phyloP scores from a whole-genome alignment of 2,329 filamentous ascomycete species.

The Penicillium concentricum region DNA sequence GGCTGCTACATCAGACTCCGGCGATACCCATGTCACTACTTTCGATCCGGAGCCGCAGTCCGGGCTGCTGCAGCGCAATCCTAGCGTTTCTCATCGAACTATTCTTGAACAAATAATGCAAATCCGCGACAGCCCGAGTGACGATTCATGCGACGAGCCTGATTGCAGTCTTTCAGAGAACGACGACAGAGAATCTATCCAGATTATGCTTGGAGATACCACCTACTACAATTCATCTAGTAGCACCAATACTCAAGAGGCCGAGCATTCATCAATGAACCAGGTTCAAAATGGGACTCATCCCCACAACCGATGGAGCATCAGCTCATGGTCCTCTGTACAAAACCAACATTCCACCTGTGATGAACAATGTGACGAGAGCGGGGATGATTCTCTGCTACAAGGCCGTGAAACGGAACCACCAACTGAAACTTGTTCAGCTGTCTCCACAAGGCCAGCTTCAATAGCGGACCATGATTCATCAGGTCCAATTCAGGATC shows the following conservation, averaged over 20 bases:
- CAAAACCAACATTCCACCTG: constrained; percentile 34
- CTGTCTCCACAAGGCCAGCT: constrained; percentile 31
- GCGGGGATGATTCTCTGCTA: constrained; percentile 35
- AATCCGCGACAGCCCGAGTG: constrained; percentile 47
- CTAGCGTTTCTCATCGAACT: constrained; percentile 39
- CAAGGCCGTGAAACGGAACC: constrained; percentile 28
- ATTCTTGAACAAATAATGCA: constrained; percentile 51
- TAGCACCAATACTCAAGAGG: constrained; percentile 33
- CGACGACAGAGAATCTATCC: constrained; percentile 56
- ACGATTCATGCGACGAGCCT: constrained; percentile 40
- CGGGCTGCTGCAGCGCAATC: constrained; percentile 45
- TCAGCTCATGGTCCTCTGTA: constrained; percentile 46
- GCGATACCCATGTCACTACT: constrained; percentile 58
- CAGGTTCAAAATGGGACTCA: constrained; percentile 22
- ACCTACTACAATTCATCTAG: constrained; percentile 38
- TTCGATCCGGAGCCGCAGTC: constrained; percentile 73
- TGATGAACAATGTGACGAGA: constrained; percentile 38
- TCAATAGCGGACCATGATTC: constrained; percentile 39
- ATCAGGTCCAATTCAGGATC: constrained; percentile 23
- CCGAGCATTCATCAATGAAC: constrained; percentile 20
- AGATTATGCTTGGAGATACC: constrained; percentile 54
- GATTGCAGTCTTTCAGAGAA: constrained; percentile 45
- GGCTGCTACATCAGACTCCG: constrained; percentile 59
- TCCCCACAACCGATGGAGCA: constrained; percentile 42
- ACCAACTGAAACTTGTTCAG: constrained; percentile 38